Evolutionary conservation across 164 flowering plant genomes (phyloP).

Genomic region (grape (Vitis vinifera)): DNA sequence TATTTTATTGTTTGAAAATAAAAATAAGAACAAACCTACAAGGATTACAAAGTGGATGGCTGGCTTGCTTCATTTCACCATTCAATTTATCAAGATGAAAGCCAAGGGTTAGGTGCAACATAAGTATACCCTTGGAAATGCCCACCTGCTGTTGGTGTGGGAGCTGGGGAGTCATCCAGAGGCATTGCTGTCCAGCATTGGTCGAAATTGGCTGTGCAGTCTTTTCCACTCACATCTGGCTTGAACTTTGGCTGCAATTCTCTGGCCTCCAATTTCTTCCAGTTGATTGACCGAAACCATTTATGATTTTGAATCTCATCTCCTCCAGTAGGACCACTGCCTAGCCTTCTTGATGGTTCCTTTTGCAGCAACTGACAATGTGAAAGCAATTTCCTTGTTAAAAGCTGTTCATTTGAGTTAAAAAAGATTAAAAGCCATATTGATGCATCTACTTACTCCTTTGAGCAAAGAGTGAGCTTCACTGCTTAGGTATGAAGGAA

Average conservation of each 20-base stretch:
- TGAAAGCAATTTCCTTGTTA: not conserved
- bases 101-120: slow-evolving; percentile 80
- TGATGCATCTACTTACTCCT: slow-evolving; percentile 49
- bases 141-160: slow-evolving; percentile 73
- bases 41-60: not conserved
- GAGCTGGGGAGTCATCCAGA: slow-evolving; percentile 75
- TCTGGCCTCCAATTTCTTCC: slow-evolving; percentile 73
- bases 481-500: slow-evolving; percentile 55
- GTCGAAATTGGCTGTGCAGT: slow-evolving; percentile 84
- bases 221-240: slow-evolving; percentile 76
- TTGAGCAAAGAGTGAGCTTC: slow-evolving; percentile 85
- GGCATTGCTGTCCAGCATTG: slow-evolving; percentile 85
- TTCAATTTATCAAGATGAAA: slow-evolving; percentile 33
- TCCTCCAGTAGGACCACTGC: slow-evolving; percentile 71
- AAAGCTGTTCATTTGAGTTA: not conserved
- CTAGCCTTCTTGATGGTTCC: slow-evolving; percentile 71
- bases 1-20: slow-evolving; percentile 1
- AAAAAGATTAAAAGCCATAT: not conserved
- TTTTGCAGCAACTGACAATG: slow-evolving; percentile 64
- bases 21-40: slow-evolving; percentile 1
- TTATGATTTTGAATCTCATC: slow-evolving; percentile 67
- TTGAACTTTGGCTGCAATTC: slow-evolving; percentile 68
- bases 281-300: slow-evolving; percentile 73
- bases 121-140: slow-evolving; percentile 77
- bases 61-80: slow-evolving; percentile 5